Evolutionary conservation across 1,284 basidiomycete genomes (phyloP).

Genomic region (Cerioporus squamosus): DNA sequence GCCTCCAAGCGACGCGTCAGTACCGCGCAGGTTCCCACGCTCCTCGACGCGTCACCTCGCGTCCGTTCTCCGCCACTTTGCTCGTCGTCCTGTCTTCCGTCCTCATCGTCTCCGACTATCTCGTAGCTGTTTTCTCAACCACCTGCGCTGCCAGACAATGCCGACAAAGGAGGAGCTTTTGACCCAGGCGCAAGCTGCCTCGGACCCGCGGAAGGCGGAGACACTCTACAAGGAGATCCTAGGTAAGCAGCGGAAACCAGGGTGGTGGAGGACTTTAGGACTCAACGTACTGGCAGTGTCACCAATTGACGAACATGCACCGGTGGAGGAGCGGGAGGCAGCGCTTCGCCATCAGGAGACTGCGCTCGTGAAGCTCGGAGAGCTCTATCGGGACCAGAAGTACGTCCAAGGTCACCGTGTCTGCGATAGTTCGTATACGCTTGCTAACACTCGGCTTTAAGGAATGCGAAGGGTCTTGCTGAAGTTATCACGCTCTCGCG

Average conservation of each 20-base stretch:
- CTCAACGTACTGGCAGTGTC: constrained; percentile 17
- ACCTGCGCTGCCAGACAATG: constrained; percentile 21
- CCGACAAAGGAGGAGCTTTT: constrained; percentile 52
- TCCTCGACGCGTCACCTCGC: constrained; percentile 47
- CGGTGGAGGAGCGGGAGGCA: constrained; percentile 50
- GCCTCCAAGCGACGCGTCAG: constrained; percentile 39
- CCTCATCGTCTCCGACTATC: background rate
- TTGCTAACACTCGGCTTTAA: constrained; percentile 34
- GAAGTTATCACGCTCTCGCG: constrained; percentile 88
- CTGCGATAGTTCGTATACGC: background rate
- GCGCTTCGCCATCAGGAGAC: constrained; percentile 83
- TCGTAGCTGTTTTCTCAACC: background rate
- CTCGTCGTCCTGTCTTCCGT: constrained; percentile 20
- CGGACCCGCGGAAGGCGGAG: constrained; percentile 60
- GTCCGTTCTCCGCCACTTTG: constrained; percentile 9
- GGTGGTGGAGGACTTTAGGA: background rate
- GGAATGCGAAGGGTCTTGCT: constrained; percentile 86
- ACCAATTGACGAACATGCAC: constrained; percentile 27
- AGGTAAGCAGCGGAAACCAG: constrained; percentile 27
- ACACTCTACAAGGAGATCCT: constrained; percentile 74
- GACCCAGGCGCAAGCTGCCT: constrained; percentile 51
- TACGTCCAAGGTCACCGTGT: constrained; percentile 53
- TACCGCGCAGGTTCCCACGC: constrained; percentile 34
- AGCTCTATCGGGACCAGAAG: constrained; percentile 88
- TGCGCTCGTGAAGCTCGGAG: constrained; percentile 87